Conservation (phyloP, 1,139 yeast species). For the Geotrichum cucujoidarum region DNA sequence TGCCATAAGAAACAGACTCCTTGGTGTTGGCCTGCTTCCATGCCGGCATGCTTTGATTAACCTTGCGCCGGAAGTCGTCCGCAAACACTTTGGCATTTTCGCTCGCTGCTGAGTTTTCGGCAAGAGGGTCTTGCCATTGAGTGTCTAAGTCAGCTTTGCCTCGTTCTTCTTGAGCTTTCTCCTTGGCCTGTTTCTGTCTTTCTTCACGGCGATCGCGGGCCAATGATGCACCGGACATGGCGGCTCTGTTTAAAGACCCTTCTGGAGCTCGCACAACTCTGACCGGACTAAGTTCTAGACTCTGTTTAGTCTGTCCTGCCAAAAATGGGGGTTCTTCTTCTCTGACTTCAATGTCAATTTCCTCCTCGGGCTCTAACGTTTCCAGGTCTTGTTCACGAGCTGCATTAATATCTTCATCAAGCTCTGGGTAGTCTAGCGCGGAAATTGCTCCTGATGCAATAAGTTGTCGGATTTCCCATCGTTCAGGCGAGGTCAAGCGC, state of each 20-base stretch:
- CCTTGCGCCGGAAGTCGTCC: conserved; percentile 26
- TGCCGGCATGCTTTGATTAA: conserved; percentile 19
- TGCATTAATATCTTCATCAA: conserved; percentile 47
- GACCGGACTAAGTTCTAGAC: conserved; percentile 48
- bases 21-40: conserved; percentile 23
- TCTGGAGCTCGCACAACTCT: conserved; percentile 65
- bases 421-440: conserved; percentile 67
- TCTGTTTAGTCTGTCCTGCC: conserved; percentile 48
- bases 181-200: conserved; percentile 46
- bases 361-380: conserved; percentile 46
- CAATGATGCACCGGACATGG: conserved; percentile 66
- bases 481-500: conserved; percentile 73
- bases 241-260: conserved; percentile 73
- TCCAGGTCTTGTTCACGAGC: conserved; percentile 31
- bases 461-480: conserved; percentile 84
- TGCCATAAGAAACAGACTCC: conserved; percentile 26
- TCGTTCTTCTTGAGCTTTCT: conserved; percentile 41
- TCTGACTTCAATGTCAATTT: conserved; percentile 67
- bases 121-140: conserved; percentile 34
- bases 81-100: conserved; percentile 19
- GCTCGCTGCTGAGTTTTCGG: conserved; percentile 20
- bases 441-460: conserved; percentile 74
- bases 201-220: conserved; percentile 64
- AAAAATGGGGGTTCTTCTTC: conserved; percentile 69
- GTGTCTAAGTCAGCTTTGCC: conserved; percentile 29